Evolutionary conservation across 768 basidiomycete species (phyloP).

Genomic region (Lentinus tigrinus): DNA sequence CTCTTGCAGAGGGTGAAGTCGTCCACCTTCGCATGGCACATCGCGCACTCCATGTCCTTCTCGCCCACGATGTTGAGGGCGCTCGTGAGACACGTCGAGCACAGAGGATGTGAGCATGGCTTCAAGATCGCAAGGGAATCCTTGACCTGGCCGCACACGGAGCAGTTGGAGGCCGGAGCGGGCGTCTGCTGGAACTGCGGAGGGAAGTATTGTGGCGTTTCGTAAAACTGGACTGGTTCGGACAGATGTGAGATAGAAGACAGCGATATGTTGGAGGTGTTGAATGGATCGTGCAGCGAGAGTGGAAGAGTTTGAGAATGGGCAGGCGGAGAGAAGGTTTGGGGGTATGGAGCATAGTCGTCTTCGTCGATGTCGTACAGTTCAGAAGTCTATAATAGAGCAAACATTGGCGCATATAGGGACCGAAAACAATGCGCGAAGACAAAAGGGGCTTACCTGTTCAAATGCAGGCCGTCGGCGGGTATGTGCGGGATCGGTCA

Average conservation of each 20-base stretch:
- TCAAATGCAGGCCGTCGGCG: conserved; percentile 41
- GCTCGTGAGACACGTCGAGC: conserved; percentile 80
- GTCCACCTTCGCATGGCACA: conserved; percentile 67
- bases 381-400: conserved; percentile 37
- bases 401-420: conserved; percentile 18
- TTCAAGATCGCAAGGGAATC: conserved; percentile 61
- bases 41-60: conserved; percentile 83
- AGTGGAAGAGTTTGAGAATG: conserved; percentile 33
- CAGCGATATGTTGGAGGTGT: conserved; percentile 23
- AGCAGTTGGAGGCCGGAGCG: conserved; percentile 45
- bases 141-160: conserved; percentile 56
- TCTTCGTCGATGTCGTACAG: conserved; percentile 78
- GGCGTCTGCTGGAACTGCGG: conserved; percentile 23
- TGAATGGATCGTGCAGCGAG: conserved; percentile 44
- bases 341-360: conserved; percentile 51
- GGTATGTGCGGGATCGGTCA: conserved; percentile 66
- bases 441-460: conserved; percentile 34
- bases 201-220: conserved; percentile 25
- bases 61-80: conserved; percentile 88
- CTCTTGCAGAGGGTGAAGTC: conserved; percentile 57
- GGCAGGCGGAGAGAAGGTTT: conserved; percentile 34
- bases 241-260: conserved; percentile 33
- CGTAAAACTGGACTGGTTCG: conserved; percentile 36
- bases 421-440: neutral
- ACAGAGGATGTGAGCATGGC: conserved; percentile 76